A percentile compares a stretch with the other conserved stretches of the same genome.
These are phyloP conservation scores for Penicillium cinerascens DNA, from an alignment of 495 filamentous ascomycete genomes.

Conservation along the genomic window DNA sequence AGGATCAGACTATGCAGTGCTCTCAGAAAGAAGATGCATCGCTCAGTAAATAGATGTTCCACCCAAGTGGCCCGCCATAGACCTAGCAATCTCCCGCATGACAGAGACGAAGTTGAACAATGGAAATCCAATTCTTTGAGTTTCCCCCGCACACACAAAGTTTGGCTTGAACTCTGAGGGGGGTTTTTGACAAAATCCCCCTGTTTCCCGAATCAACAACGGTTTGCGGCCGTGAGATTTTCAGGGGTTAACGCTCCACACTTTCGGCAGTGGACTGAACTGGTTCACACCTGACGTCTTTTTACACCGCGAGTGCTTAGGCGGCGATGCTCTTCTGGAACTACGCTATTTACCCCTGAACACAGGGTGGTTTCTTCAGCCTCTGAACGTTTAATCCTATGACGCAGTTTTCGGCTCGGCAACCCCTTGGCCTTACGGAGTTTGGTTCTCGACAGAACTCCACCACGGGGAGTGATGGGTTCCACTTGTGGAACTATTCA, in stretches of 20 bases:
- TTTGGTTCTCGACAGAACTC: background rate
- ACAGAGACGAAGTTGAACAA: background rate
- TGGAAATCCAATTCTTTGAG: background rate
- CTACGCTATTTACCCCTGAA: background rate
- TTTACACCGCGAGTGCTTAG: background rate
- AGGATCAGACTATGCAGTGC: constrained; percentile 16
- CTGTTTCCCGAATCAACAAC: background rate
- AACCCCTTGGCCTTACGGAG: background rate
- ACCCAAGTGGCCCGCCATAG: too few relatives aligned
- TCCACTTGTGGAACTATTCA: constrained; percentile 15
- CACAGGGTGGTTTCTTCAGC: background rate
- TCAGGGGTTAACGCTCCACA: background rate
- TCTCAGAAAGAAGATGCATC: constrained; percentile 7
- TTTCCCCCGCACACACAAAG: background rate
- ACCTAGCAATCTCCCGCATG: background rate
- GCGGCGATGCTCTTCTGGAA: background rate
- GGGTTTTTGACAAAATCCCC: background rate
- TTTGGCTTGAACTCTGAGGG: background rate
- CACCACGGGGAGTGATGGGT: background rate
- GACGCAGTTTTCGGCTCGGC: background rate
- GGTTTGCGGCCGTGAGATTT: background rate
- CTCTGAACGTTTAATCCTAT: background rate
- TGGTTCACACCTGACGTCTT: background rate
- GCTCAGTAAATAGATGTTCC: background rate
- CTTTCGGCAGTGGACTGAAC: background rate